Evolutionary conservation across 2,329 filamentous ascomycete genomes (phyloP).

Genomic region (Pseudogymnoascus sp.): DNA sequence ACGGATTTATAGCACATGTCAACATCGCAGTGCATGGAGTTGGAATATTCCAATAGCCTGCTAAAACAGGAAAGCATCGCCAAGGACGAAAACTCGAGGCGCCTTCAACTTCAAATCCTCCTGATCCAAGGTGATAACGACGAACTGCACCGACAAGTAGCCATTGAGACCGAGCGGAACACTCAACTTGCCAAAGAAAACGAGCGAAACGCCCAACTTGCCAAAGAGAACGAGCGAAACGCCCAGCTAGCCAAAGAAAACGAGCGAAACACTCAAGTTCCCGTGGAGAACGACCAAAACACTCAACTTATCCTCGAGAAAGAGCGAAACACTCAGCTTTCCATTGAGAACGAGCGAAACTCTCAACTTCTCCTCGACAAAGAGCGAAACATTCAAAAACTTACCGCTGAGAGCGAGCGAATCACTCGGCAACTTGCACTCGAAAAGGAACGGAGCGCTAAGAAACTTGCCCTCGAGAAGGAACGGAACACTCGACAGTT

Average conservation of each 20-base stretch:
- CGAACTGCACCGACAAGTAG: constrained; percentile 54
- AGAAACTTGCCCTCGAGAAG: not conserved
- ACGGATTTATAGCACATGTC: constrained; percentile 21
- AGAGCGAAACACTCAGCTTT: not conserved
- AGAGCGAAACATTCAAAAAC: not conserved
- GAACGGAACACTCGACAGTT: not conserved
- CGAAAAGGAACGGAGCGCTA: not conserved
- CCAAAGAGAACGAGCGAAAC: not conserved
- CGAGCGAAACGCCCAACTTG: not conserved
- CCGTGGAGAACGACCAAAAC: not conserved
- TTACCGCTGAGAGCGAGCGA: not conserved
- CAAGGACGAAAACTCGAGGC: constrained; percentile 67
- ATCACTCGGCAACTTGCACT: not conserved
- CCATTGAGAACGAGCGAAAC: not conserved
- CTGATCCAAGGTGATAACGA: constrained; percentile 69
- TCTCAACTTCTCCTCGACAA: not conserved
- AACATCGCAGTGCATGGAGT: constrained; percentile 45
- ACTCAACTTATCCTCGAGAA: not conserved
- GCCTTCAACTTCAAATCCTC: constrained; percentile 58
- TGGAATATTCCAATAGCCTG: constrained; percentile 57
- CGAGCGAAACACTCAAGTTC: not conserved
- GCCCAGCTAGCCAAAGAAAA: not conserved
- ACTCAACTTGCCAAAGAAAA: not conserved
- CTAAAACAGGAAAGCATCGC: constrained; percentile 58
- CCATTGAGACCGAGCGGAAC: constrained; percentile 16